Conservation (phyloP, 2,329 filamentous ascomycete genomes). For the Pyrenophora tritici-repentis region DNA sequence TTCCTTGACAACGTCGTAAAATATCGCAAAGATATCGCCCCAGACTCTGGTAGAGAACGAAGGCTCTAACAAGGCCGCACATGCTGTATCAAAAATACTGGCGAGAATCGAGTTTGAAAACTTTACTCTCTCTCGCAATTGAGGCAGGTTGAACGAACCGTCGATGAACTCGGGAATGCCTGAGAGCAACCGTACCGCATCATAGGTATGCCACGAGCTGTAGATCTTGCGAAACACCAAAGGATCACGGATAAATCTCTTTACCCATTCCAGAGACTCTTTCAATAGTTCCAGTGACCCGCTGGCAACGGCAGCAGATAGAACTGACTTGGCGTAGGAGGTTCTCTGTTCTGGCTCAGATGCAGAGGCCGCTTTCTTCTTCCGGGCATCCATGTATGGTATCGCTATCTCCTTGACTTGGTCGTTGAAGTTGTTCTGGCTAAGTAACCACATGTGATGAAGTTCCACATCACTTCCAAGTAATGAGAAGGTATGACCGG, state of each 20-base stretch:
- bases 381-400: slow-evolving; percentile 21
- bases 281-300: slow-evolving; percentile 38
- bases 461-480: slow-evolving; percentile 22
- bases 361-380: slow-evolving; percentile 25
- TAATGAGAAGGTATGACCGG: slow-evolving; percentile 13
- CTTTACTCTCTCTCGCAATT: slow-evolving; percentile 24
- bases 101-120: slow-evolving; percentile 37
- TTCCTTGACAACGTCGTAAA: slow-evolving; percentile 14
- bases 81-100: slow-evolving; percentile 37
- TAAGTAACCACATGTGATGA: slow-evolving; percentile 19
- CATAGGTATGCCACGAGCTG: neutral
- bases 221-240: slow-evolving; percentile 7
- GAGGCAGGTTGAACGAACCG: neutral
- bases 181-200: slow-evolving; percentile 6
- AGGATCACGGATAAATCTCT: slow-evolving; percentile 47
- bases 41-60: slow-evolving; percentile 37
- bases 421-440: slow-evolving; percentile 7
- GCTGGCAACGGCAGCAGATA: slow-evolving; percentile 41
- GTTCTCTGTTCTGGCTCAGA: slow-evolving; percentile 38
- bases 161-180: slow-evolving; percentile 6
- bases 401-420: slow-evolving; percentile 19
- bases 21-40: slow-evolving; percentile 30
- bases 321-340: slow-evolving; percentile 32
- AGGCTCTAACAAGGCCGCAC: slow-evolving; percentile 39
- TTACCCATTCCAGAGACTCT: slow-evolving; percentile 43